Conservation (phyloP, 1,139 yeast genomes). For the Magnusiomyces sp. region DNA sequence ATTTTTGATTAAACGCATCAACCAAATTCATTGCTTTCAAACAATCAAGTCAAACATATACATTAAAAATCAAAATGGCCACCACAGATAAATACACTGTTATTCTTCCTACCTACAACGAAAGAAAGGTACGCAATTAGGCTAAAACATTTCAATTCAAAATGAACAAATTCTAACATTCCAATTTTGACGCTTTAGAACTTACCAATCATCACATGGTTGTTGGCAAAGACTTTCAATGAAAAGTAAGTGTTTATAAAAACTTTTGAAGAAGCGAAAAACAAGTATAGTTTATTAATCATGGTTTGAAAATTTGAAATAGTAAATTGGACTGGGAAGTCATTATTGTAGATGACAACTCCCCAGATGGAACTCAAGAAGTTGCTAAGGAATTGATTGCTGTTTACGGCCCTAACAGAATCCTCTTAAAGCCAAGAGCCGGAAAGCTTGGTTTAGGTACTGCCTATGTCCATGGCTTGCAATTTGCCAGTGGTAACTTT, state of each 20-base stretch:
- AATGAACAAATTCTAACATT: neutral
- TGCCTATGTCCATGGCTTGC: constrained; percentile 72
- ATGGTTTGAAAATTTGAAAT: neutral
- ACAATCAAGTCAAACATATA: neutral
- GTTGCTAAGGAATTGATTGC: constrained; percentile 57
- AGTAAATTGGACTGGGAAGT: constrained; percentile 63
- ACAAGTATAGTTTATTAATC: neutral
- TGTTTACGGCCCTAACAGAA: constrained; percentile 55
- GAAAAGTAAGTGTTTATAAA: constrained; percentile 31
- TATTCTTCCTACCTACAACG: constrained; percentile 74
- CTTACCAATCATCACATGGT: constrained; percentile 65
- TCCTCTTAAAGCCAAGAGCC: constrained; percentile 63
- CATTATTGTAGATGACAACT: constrained; percentile 68
- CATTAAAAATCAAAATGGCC: constrained; percentile 12
- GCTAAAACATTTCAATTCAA: neutral
- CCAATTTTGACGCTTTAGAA: constrained; percentile 26
- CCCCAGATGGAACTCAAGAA: constrained; percentile 79
- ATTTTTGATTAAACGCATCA: neutral
- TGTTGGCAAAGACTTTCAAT: constrained; percentile 62
- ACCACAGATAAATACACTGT: constrained; percentile 55
- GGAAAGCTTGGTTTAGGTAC: constrained; percentile 79
- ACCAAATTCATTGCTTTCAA: neutral
- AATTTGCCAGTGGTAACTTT: constrained; percentile 64
- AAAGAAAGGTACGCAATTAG: constrained; percentile 37
- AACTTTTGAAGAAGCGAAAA: neutral